These are phyloP conservation scores for Drosera capensis DNA, from an alignment of 148 eudicot genomes.

Conservation along the genomic window DNA sequence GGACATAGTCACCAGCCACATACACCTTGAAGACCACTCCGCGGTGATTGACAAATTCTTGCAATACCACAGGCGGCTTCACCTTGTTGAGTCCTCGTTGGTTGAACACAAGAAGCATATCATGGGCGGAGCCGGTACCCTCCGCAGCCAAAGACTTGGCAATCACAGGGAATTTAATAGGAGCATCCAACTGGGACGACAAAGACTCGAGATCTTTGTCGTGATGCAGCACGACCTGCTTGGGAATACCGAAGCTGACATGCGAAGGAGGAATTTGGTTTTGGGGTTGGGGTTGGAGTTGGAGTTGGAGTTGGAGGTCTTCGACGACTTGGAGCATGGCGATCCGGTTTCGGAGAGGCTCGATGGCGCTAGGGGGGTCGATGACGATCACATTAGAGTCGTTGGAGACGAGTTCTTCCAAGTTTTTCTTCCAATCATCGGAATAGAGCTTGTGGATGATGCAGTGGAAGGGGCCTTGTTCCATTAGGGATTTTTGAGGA, in stretches of 20 bases:
- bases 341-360: conserved; percentile 31
- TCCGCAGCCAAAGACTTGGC: conserved; percentile 46
- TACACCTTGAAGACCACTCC: conserved; percentile 66
- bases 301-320: no score
- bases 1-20: conserved; percentile 49
- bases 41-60: conserved; percentile 66
- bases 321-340: conserved; percentile 49
- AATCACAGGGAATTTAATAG: conserved; percentile 31
- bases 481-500: conserved; percentile 18
- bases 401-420: conserved; percentile 10
- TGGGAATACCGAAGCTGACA: conserved; percentile 17
- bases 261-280: not conserved
- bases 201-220: conserved; percentile 1
- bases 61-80: conserved; percentile 35
- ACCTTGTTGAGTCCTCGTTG: conserved; percentile 23
- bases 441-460: conserved; percentile 42
- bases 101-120: conserved; percentile 38
- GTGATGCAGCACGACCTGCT: conserved; percentile 22
- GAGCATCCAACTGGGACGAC: not conserved
- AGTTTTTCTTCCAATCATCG: conserved; percentile 33
- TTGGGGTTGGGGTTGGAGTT: no score
- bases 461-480: conserved; percentile 49
- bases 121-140: conserved; percentile 31
- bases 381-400: conserved; percentile 27
- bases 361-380: conserved; percentile 30